phyloP scores from a whole-genome alignment of 1,284 basidiomycete genomes.

The Leccinum subatratum region DNA sequence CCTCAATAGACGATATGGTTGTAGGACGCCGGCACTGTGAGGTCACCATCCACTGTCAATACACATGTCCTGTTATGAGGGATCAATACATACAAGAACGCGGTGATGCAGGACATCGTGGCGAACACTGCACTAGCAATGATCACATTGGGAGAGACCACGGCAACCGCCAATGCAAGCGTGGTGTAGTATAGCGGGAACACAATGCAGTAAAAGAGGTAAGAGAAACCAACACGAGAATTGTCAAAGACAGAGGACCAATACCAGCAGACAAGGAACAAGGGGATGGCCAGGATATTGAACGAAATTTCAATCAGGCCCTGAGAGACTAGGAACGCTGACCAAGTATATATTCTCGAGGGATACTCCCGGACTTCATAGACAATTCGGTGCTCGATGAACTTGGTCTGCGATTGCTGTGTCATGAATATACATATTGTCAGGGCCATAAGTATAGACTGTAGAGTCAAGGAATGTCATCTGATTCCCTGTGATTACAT shows the following conservation, averaged over 20 bases:
- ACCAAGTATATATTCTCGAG: slow-evolving; percentile 79
- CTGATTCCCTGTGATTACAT: fast-evolving
- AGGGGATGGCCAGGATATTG: slow-evolving; percentile 51
- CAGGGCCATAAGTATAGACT: slow-evolving; percentile 16
- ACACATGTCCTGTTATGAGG: not conserved
- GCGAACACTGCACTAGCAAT: slow-evolving; percentile 60
- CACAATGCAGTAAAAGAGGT: slow-evolving; percentile 42
- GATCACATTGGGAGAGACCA: slow-evolving; percentile 58
- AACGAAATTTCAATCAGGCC: slow-evolving; percentile 60
- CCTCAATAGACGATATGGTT: slow-evolving; percentile 55
- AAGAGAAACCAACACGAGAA: slow-evolving; percentile 48
- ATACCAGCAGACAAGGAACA: slow-evolving; percentile 65
- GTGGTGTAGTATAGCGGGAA: slow-evolving; percentile 51
- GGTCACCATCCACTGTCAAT: too few relatives aligned
- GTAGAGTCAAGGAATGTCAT: not conserved
- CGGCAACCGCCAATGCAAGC: slow-evolving; percentile 55
- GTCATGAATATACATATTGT: slow-evolving; percentile 7
- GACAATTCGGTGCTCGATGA: slow-evolving; percentile 37
- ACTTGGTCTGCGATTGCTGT: slow-evolving; percentile 21
- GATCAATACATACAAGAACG: slow-evolving; percentile 12
- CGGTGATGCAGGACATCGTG: slow-evolving; percentile 55
- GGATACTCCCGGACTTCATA: slow-evolving; percentile 72
- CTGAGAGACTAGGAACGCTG: slow-evolving; percentile 60
- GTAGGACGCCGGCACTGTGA: slow-evolving; percentile 57
- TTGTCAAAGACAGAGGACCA: slow-evolving; percentile 56